Evolutionary conservation across 2,329 filamentous ascomycete genomes (phyloP).

Genomic region (Lachnum nothofagi): DNA sequence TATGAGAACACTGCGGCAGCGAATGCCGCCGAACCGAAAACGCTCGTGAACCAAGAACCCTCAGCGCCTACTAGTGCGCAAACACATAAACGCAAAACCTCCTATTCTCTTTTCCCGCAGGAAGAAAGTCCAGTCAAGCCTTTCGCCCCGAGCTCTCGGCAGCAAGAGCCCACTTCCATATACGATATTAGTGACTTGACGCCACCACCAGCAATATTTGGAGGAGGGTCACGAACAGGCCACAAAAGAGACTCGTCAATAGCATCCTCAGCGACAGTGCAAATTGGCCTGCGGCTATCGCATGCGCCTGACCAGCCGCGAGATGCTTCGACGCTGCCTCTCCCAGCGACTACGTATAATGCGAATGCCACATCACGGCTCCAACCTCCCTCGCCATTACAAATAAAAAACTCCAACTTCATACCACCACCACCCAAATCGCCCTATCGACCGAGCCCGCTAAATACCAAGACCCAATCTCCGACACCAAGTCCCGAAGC

Average conservation of each 20-base stretch:
- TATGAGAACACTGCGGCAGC: constrained; percentile 2
- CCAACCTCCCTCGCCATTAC: constrained; percentile 24
- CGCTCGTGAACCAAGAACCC: background rate
- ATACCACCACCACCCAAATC: background rate
- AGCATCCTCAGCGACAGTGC: constrained; percentile 62
- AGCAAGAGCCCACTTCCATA: constrained; percentile 23
- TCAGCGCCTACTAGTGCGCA: constrained; percentile 6
- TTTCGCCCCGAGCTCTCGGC: constrained; percentile 2
- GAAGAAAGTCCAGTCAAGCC: constrained; percentile 1
- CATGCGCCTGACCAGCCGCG: constrained; percentile 32
- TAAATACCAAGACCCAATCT: background rate
- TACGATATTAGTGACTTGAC: constrained; percentile 28
- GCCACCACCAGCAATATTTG: constrained; percentile 24
- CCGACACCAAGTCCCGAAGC: constrained; percentile 1
- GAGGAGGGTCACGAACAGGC: constrained; percentile 11
- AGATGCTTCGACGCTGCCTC: constrained; percentile 16
- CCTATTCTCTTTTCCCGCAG: constrained; percentile 31
- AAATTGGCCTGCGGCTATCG: constrained; percentile 67
- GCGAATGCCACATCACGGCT: constrained; percentile 28
- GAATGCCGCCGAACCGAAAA: constrained; percentile 2
- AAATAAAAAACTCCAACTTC: constrained; percentile 8
- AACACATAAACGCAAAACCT: constrained; percentile 22
- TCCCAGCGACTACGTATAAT: constrained; percentile 33
- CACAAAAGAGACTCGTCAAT: constrained; percentile 55
- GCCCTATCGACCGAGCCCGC: constrained; percentile 2